Base-by-base conservation (phyloP, 2,329 filamentous ascomycete species). In the Lachnellula arida region DNA sequence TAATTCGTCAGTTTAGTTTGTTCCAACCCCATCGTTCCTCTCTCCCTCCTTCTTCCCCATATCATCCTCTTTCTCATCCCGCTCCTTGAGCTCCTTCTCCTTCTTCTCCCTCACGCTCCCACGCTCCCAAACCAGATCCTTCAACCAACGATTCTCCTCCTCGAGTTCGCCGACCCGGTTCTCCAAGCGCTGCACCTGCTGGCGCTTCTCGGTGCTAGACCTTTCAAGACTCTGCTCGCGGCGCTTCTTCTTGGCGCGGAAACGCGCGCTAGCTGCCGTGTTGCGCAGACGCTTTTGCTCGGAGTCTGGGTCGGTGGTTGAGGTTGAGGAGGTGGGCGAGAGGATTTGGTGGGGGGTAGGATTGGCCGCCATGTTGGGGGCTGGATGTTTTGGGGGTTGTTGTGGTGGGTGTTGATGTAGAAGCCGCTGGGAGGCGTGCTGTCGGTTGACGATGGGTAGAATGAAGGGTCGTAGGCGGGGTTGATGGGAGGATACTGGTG, bases 171-270 rank as follows among this genome's bases (percentile, higher is more conserved):
- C 65, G 84, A 69, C 85, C 59, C 84, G 84, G 63, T 78, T 80
- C 74, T 95, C 89, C 12, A 96, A 80, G 17, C 76, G 76, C 39
- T 81, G 78, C 51, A 92, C 87, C 75, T 89, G 91, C 44, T 92
- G 87, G 32, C 83, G 81, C 73, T 92, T 88, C 65, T 95, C 90
- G 72, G 91, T 88, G 67, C 89, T 85, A 8, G 83, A 86, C 67
- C 84, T 84, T 73, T 93, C 89, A 49, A 95, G 82, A 14, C 87
- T 86, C 71, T 91, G 87, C 76, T 96, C 91, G 49, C 91, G 85
- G 74, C 92, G 88, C 81, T 96, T 96, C 85, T 96, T 96, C 84
- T 96, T 96, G 70, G 93, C 84, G 56, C 91, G 87, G 80, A 96
- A 96, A 49, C 91, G 86, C 14, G 91, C 91, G 62, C 86, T 91